Evolutionary conservation across 345 rosid genomes (phyloP), one percentile per base, ranked within the genome.

Genomic region (Eucalyptus regnans): DNA sequence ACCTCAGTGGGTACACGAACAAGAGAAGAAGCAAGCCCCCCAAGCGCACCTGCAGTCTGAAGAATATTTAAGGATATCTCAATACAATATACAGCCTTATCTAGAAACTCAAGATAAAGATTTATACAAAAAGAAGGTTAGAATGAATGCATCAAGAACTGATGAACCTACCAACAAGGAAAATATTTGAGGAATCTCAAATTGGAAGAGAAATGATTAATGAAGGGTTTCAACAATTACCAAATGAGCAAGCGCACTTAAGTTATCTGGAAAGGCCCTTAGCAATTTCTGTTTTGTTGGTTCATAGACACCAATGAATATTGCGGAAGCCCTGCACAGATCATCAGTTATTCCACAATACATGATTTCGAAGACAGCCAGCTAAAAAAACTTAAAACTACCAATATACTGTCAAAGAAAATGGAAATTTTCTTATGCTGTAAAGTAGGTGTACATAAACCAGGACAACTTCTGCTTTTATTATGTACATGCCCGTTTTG

Each of bases 1-100:
- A 97, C 99, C 96, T 98, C 99, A 17, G 99, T 98, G 87, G 99
- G 99, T 80, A 98, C 98, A 91, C 98, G 97, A 68, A 97, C 93
- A 49, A 98, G 91, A 88, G 99, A 97, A 91, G 99, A 98, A 89
- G 98, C 97, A 91, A 95, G 86, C 88, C 99, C 99, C 87, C 99
- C 99, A 43, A 97, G 90, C 50, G 98, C 99, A 88, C 99, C 99
- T 20, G 99, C 99, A 56, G 96, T 95, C 99, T 98, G 91, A 88
- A 92, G 31, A 89, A 91, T 64, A 15, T n/a, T 41, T 29, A 76
- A 76, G 29, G 84, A 76, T 25, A 76, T 41, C 48, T 76, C 83
- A 76, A 76, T 41, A 76, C 83, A 76, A 23, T 76, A 41, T 20
- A 76, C 84, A 20, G 48, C 84, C 29, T 76, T 12, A 76, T 22